Percentiles rank a stretch among this genome's conserved stretches.
phyloP scores from a whole-genome alignment of 2,329 filamentous ascomycete species.

The Trichoderma sp. region DNA sequence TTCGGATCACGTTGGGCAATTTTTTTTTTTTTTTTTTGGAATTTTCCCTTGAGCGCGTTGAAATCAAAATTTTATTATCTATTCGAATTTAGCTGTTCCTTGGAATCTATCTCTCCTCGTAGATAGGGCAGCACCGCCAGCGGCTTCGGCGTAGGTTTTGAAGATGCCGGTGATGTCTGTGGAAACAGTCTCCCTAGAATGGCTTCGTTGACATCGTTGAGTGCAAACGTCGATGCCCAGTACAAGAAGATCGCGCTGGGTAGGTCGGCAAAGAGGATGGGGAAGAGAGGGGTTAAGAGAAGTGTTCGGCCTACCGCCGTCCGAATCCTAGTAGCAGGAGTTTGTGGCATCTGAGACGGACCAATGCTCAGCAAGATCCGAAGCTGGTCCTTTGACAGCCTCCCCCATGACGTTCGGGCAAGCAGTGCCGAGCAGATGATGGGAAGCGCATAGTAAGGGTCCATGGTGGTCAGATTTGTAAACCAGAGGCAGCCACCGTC shows the following conservation, averaged over 20 bases:
- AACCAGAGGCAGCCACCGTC: slow-evolving; percentile 56
- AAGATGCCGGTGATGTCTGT: slow-evolving; percentile 22
- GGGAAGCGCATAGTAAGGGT: slow-evolving; percentile 51
- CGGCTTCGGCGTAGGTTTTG: slow-evolving; percentile 12
- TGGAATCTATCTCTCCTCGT: slow-evolving; percentile 13
- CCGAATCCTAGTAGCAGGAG: slow-evolving; percentile 25
- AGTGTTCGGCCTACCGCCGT: slow-evolving; percentile 31
- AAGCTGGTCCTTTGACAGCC: slow-evolving; percentile 30
- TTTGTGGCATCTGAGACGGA: slow-evolving; percentile 19
- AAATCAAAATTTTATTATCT: slow-evolving; percentile 19
- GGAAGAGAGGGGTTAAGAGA: slow-evolving; percentile 35
- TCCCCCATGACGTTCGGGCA: slow-evolving; percentile 30
- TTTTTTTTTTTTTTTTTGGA: no score
- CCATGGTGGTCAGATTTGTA: slow-evolving; percentile 48
- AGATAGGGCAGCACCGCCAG: slow-evolving; percentile 25
- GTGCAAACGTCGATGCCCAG: slow-evolving; percentile 37
- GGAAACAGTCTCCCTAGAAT: slow-evolving; percentile 29
- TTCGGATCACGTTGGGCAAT: slow-evolving; percentile 14
- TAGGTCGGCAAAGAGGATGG: slow-evolving; percentile 34
- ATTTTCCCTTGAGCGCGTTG: slow-evolving; percentile 7
- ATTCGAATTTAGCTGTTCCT: background rate
- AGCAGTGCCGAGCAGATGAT: slow-evolving; percentile 33
- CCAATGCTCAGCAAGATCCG: slow-evolving; percentile 27
- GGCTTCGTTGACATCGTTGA: slow-evolving; percentile 34
- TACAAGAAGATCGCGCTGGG: slow-evolving; percentile 42